Evolutionary conservation across 2,329 filamentous ascomycete species (phyloP), one percentile per base, ranked within the genome.

Genomic region (Fusarium sulawesiense): DNA sequence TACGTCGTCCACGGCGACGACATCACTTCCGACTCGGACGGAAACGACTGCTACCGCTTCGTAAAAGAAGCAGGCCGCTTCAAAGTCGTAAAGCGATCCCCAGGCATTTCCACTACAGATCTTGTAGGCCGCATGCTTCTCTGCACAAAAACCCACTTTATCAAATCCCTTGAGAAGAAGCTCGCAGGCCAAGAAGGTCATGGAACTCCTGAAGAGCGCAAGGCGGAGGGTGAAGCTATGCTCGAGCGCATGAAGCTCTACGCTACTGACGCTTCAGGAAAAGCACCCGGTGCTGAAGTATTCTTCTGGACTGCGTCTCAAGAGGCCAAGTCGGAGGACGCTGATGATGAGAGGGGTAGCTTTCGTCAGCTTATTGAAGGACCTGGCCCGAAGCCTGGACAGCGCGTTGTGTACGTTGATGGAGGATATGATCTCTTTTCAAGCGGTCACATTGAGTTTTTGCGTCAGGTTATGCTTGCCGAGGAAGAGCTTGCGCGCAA

Each of bases 1-100:
- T 98, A 95, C 79, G 96, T 98, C 44, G 95, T 97, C 3, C 95
- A 98, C 80, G 95, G 95, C 65, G 96, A 98, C 80, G 95, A 98
- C 81, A 97, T 98, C 77, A 98, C 96, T 4, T 97, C 94, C 0
- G 96, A 99, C 81, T 93, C 92, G 78, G 90, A 90, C 72, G 96
- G 96, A 44, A 92, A 97, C 79, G 96, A 99, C 83, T 98, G 95
- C 83, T 99, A 99, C 83, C 92, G 96, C 65, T 98, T 95, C 77
- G 96, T 99, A 76, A 99, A 99, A 83, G 91, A 92, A 42, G 96
- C 95, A 2, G 91, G 92, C 14, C 89, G 96, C 45, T 99, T 99
- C 88, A 94, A 97, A 82, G 93, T 99, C 20, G 96, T 99, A 47
- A 97, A 97, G 83, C 89, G 96, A 69, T 98, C 96, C 4, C 96